Evolutionary conservation across 208 protist genomes (phyloP).

Genomic region (Leishmania guyanensis): DNA sequence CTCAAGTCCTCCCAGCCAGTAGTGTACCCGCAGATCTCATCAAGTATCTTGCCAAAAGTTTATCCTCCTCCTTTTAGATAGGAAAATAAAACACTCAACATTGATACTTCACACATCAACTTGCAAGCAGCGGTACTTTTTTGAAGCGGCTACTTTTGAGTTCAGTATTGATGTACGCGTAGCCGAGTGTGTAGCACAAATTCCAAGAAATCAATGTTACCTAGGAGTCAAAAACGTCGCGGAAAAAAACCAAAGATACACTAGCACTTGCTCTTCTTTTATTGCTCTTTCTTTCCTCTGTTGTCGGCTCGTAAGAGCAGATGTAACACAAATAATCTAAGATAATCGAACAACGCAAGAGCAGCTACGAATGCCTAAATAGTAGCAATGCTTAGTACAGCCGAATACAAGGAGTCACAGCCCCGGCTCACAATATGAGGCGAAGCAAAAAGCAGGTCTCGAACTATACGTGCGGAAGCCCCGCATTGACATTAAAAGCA

Average conservation of each 20-base stretch:
- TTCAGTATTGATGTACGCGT: conserved; percentile 37
- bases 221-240: not conserved
- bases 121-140: conserved; percentile 23
- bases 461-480: too few relatives aligned
- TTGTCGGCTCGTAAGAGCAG: not conserved
- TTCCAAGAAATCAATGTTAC: conserved; percentile 36
- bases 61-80: conserved; percentile 22
- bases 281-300: not conserved
- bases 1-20: conserved; percentile 18
- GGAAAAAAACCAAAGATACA: not conserved
- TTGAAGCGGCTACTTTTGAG: conserved; percentile 36
- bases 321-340: not conserved
- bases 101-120: conserved; percentile 24
- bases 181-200: conserved; percentile 33
- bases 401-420: too few relatives aligned
- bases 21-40: conserved; percentile 22
- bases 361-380: too few relatives aligned
- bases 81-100: conserved; percentile 28
- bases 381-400: too few relatives aligned
- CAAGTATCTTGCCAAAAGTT: conserved; percentile 26
- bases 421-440: too few relatives aligned
- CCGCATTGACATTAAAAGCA: too few relatives aligned
- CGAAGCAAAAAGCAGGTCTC: too few relatives aligned
- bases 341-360: not conserved
- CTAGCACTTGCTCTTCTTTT: not conserved